These are phyloP conservation scores for Pythium diclinum DNA, from an alignment of 352 stramenopile genomes.

Conservation along the genomic window DNA sequence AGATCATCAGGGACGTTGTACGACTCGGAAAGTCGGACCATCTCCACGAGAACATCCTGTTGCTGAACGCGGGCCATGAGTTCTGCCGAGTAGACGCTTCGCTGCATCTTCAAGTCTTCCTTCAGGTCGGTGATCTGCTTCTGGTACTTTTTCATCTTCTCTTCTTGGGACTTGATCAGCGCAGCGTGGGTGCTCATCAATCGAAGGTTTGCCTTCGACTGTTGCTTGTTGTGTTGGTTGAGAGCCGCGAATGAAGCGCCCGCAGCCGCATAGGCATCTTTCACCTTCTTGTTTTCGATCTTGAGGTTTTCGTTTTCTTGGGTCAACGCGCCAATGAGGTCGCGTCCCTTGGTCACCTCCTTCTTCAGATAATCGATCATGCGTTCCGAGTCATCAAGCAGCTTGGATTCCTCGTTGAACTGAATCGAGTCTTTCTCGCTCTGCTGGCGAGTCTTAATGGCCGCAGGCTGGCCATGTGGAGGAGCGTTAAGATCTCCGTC, in stretches of 20 bases:
- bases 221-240: constrained; percentile 93
- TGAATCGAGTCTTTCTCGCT: constrained; percentile 30
- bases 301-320: constrained; percentile 85
- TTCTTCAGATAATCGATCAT: constrained; percentile 85
- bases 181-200: constrained; percentile 86
- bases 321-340: constrained; percentile 58
- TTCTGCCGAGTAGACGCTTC: constrained; percentile 75
- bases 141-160: constrained; percentile 90
- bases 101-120: constrained; percentile 78
- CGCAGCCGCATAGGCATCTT: constrained; percentile 91
- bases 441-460: constrained; percentile 27
- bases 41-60: constrained; percentile 44
- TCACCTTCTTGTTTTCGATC: constrained; percentile 86
- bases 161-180: constrained; percentile 84
- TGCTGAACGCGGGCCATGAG: constrained; percentile 68
- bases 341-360: constrained; percentile 73
- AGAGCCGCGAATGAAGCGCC: constrained; percentile 90
- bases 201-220: constrained; percentile 90
- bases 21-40: constrained; percentile 53
- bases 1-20: constrained; percentile 46
- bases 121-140: constrained; percentile 82
- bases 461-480: constrained; percentile 17
- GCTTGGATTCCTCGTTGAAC: constrained; percentile 51
- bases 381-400: constrained; percentile 78
- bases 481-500: constrained; percentile 43